Percentiles rank a stretch among this genome's conserved stretches.
Conservation (phyloP, 179 eudicot species). For the Silene vulgaris region DNA sequence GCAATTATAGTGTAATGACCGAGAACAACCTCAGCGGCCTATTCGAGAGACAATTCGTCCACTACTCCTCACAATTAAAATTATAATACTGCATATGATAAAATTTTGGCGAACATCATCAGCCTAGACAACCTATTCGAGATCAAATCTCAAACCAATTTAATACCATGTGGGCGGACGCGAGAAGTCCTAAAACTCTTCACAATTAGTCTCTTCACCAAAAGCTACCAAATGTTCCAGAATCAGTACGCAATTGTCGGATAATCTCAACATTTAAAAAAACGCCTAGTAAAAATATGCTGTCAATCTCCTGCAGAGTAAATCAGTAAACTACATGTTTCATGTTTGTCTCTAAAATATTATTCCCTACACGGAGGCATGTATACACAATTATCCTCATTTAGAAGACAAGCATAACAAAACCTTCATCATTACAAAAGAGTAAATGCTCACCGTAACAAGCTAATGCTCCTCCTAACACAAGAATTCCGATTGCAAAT, state of each 20-base stretch:
- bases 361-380: neutral
- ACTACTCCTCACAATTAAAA: too few species aligned
- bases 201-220: neutral
- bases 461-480: slow-evolving; percentile 80
- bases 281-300: neutral
- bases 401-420: neutral
- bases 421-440: neutral
- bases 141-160: too few species aligned
- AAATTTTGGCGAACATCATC: too few species aligned
- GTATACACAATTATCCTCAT: neutral
- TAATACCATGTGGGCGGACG: too few species aligned
- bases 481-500: slow-evolving; percentile 50
- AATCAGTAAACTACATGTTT: neutral
- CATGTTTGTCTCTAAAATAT: neutral
- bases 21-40: too few species aligned
- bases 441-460: slow-evolving; percentile 65
- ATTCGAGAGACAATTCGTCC: too few species aligned
- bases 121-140: too few species aligned
- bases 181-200: neutral
- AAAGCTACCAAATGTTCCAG: too few species aligned
- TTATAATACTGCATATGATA: too few species aligned
- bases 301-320: neutral
- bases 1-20: too few species aligned
- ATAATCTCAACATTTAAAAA: neutral
- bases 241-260: neutral